These are phyloP conservation scores for Aureobasidium melanogenum DNA, from an alignment of 2,329 filamentous ascomycete species.

Conservation along the genomic window DNA sequence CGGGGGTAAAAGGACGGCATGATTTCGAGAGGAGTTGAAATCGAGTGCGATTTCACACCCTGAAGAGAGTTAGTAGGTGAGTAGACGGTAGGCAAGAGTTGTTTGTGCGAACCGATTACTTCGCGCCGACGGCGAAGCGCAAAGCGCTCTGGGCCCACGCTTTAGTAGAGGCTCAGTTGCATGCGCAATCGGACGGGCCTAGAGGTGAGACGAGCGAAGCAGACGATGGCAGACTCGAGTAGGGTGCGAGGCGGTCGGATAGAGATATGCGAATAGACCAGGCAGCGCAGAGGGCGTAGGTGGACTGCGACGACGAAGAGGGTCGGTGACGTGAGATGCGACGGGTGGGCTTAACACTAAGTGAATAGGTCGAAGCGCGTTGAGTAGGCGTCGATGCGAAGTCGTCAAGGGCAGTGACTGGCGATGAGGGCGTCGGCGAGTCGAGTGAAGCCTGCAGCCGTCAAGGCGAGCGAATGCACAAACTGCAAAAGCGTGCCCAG, in stretches of 20 bases:
- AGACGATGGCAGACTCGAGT: neutral
- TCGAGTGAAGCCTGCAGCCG: neutral
- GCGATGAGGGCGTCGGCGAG: neutral
- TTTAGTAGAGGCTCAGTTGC: constrained; percentile 14
- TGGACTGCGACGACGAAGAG: neutral
- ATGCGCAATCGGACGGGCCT: constrained; percentile 11
- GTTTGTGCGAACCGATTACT: constrained; percentile 15
- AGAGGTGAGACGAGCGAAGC: neutral
- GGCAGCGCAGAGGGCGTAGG: constrained; percentile 7
- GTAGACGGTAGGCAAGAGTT: neutral
- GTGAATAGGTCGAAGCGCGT: constrained; percentile 26
- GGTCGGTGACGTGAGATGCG: constrained; percentile 9
- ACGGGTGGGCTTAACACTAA: constrained; percentile 21
- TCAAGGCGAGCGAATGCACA: neutral
- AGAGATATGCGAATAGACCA: neutral
- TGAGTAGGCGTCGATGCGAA: neutral
- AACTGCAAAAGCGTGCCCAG: neutral
- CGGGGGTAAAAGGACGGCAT: constrained; percentile 46
- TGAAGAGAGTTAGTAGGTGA: neutral
- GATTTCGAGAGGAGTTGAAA: constrained; percentile 28
- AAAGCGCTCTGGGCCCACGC: constrained; percentile 14
- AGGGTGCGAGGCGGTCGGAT: neutral
- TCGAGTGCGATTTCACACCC: constrained; percentile 29
- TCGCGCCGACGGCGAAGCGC: constrained; percentile 12
- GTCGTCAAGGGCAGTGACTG: neutral